Base-by-base conservation (phyloP, 2,329 filamentous ascomycete species). In the Botrytis galanthina region DNA sequence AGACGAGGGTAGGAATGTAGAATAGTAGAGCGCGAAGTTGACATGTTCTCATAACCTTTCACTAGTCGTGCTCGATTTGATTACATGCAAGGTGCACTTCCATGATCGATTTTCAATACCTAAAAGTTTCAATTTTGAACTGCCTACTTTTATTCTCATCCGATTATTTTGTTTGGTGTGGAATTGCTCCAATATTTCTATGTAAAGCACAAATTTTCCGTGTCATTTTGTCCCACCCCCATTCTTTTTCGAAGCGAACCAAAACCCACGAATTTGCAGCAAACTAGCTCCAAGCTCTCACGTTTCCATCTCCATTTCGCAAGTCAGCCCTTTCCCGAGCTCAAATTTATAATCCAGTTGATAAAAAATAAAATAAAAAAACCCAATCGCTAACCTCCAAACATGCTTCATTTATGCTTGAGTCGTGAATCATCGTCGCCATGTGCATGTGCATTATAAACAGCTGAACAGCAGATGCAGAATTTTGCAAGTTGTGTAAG, bases 321-420 rank as follows among this genome's bases (percentile, higher is more conserved):
- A 57, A 57, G 35, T 48, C 37, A 69, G 37, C 48, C 48, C n/a
- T 32, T 57, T 69, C 16, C 35, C 18, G 48, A 39, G 35, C 35
- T 32, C 37, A 39, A 69, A 57, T 37, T 51, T 69, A 69, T 57
- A 37, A 57, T 42, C 51, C 66, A 26, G n/a, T 26, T 42, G 48
- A 68, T 67, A 29, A n/a, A 71, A 37, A 32, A 73, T 73, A 73
- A 71, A 71, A 62, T 6, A 74, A 54, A 72, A 74, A 57, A 77
- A 73, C 60, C 54, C 63, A 76, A 77, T 74, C 77, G 78, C 78
- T 78, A 76, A 74, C 77, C 77, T 71, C 77, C 76, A 59, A 37
- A 62, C 42, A 77, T 79, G 76, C 77, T 75, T 76, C 77, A 54
- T 73, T 77, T 78, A 78, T 75, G 76, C 78, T 70, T 46, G 51